Evolutionary conservation across 2,329 filamentous ascomycete genomes (phyloP).

Genomic region (Claviceps humidiphila): DNA sequence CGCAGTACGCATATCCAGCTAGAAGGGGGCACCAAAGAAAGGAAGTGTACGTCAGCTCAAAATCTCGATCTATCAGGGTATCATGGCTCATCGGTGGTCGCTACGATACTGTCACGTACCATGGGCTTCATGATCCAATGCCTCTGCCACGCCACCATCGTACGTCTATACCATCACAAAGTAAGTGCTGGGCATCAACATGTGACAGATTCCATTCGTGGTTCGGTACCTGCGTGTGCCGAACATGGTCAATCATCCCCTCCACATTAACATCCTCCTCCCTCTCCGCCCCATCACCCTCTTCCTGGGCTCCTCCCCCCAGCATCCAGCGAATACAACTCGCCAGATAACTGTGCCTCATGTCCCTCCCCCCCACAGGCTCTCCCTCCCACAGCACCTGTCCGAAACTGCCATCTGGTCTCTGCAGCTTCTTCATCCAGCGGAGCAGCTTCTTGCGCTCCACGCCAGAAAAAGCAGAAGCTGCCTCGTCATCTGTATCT

Average conservation of each 20-base stretch:
- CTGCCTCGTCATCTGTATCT: constrained; percentile 24
- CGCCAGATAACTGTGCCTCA: constrained; percentile 79
- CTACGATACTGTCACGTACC: constrained; percentile 33
- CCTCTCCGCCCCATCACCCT: constrained; percentile 39
- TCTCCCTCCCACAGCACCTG: constrained; percentile 52
- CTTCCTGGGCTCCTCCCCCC: constrained; percentile 41
- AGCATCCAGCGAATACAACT: constrained; percentile 73
- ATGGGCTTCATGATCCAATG: constrained; percentile 69
- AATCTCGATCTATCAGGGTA: no score
- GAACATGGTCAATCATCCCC: constrained; percentile 56
- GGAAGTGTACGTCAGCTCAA: not conserved
- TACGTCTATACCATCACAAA: constrained; percentile 43
- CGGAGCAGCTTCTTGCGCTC: constrained; percentile 51
- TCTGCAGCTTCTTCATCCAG: constrained; percentile 68
- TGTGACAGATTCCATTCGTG: no score
- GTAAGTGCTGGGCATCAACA: not conserved
- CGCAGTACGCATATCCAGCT: constrained; percentile 89
- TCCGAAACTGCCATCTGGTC: constrained; percentile 79
- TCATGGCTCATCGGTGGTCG: not conserved
- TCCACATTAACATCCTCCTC: constrained; percentile 65
- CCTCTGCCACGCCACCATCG: constrained; percentile 74
- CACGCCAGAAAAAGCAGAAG: constrained; percentile 46
- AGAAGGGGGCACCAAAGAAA: not conserved
- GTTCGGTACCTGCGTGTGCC: constrained; percentile 37
- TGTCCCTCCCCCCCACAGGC: constrained; percentile 69